phyloP scores from a whole-genome alignment of 2,329 filamentous ascomycete genomes.

The Nannizziopsis barbatae region DNA sequence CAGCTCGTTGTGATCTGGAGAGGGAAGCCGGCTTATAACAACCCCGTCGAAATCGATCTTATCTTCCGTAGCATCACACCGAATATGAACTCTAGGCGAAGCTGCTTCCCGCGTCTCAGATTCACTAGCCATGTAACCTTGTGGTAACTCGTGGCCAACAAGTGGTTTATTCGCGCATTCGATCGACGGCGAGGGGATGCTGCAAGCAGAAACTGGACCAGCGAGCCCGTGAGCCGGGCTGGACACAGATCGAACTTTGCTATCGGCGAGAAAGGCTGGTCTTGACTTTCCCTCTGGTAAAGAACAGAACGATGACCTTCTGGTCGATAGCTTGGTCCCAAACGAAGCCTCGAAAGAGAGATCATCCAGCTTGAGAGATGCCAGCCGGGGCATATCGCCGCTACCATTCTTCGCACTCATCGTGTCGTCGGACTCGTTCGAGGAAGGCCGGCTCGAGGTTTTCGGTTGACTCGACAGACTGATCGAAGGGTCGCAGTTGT shows the following conservation, averaged over 20 bases:
- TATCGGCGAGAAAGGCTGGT: neutral
- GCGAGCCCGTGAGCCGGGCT: neutral
- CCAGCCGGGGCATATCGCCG: neutral
- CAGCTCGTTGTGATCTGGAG: no score
- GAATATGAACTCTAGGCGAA: no score
- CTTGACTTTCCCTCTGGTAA: neutral
- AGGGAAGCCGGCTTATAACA: no score
- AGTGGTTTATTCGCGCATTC: neutral
- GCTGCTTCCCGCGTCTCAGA: no score
- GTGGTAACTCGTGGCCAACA: neutral
- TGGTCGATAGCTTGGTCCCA: neutral
- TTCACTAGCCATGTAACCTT: no score
- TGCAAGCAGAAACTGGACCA: neutral
- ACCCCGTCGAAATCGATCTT: no score
- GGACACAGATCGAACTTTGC: constrained; percentile 5
- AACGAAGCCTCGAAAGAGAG: constrained; percentile 1
- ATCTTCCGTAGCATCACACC: no score
- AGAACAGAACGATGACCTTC: neutral
- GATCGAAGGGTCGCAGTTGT: neutral
- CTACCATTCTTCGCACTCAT: neutral
- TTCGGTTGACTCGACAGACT: neutral
- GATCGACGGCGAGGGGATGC: neutral
- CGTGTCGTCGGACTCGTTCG: neutral
- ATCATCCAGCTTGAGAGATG: constrained; percentile 4
- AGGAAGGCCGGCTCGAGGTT: neutral